Evolutionary conservation across 305 asterid genomes (phyloP).

Genomic region (Stenogyne calaminthoides): DNA sequence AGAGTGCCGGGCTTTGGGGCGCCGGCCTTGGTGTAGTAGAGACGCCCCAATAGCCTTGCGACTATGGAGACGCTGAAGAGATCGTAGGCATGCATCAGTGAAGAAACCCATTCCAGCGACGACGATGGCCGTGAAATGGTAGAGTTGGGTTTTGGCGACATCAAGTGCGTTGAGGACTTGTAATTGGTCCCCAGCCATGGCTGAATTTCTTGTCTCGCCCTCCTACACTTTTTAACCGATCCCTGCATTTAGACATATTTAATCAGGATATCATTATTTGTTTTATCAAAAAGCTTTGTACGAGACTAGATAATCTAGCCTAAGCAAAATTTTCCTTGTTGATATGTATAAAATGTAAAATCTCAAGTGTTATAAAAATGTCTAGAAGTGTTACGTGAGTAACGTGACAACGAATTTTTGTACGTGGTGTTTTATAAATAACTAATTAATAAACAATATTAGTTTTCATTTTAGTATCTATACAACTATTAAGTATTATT

Average conservation of each 20-base stretch:
- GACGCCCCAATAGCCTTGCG: conserved; percentile 49
- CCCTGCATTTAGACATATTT: not conserved
- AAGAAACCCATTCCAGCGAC: conserved; percentile 68
- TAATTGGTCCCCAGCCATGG: conserved; percentile 39
- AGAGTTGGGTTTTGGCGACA: conserved; percentile 53
- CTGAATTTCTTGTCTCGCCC: not conserved
- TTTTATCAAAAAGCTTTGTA: too few species aligned
- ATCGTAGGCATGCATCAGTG: conserved; percentile 65
- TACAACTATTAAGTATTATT: too few species aligned
- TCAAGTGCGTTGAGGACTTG: conserved; percentile 60
- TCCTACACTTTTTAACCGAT: not conserved
- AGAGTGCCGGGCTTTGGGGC: conserved; percentile 40
- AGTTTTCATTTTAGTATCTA: too few species aligned
- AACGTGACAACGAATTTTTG: too few species aligned
- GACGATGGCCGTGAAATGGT: conserved; percentile 62
- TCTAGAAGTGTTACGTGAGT: too few species aligned
- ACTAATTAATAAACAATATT: too few species aligned
- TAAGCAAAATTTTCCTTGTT: too few species aligned
- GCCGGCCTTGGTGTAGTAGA: conserved; percentile 41
- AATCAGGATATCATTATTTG: too few species aligned
- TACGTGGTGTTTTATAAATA: too few species aligned
- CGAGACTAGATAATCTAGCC: too few species aligned
- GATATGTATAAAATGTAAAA: too few species aligned
- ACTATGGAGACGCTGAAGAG: conserved; percentile 48
- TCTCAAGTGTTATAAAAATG: too few species aligned